These are phyloP conservation scores for Stylonectria norvegica DNA, from an alignment of 2,329 filamentous ascomycete species.

Conservation along the genomic window DNA sequence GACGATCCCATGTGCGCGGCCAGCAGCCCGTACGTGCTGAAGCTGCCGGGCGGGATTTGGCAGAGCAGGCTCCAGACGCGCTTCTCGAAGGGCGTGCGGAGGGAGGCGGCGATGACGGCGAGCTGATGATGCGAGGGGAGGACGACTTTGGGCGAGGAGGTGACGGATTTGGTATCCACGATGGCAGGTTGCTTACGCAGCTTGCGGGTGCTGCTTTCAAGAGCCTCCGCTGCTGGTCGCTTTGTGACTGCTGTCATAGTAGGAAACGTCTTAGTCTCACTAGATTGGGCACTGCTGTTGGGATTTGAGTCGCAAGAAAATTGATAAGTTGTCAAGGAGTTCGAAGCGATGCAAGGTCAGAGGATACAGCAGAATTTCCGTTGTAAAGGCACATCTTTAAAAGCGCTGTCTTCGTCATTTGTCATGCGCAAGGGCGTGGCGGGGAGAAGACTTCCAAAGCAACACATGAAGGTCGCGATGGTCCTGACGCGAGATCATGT, in stretches of 20 bases:
- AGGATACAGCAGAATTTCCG: no score
- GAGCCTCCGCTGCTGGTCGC: no score
- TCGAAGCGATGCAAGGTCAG: no score
- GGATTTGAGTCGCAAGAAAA: no score
- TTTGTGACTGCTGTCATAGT: no score
- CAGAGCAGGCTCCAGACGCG: conserved; percentile 68
- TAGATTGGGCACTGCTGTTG: no score
- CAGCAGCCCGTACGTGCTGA: conserved; percentile 75
- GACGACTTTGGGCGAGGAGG: conserved; percentile 5
- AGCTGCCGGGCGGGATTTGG: conserved; percentile 70
- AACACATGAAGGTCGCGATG: conserved; percentile 22
- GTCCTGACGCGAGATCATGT: conserved; percentile 30
- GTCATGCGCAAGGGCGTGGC: conserved; percentile 21
- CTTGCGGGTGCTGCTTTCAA: no score
- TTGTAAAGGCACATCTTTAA: conserved; percentile 7
- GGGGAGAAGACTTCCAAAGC: conserved; percentile 25
- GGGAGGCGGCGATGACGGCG: conserved; percentile 41
- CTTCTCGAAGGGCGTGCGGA: conserved; percentile 55
- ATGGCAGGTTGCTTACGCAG: no score
- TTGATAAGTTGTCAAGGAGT: no score
- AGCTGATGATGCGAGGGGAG: conserved; percentile 38
- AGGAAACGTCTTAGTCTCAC: no score
- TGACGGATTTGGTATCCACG: conserved; percentile 6
- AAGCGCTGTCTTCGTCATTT: conserved; percentile 5
- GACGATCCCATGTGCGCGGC: no score